Conservation (phyloP, 169 alveolate genomes). For the Eimeria necatrix region DNA sequence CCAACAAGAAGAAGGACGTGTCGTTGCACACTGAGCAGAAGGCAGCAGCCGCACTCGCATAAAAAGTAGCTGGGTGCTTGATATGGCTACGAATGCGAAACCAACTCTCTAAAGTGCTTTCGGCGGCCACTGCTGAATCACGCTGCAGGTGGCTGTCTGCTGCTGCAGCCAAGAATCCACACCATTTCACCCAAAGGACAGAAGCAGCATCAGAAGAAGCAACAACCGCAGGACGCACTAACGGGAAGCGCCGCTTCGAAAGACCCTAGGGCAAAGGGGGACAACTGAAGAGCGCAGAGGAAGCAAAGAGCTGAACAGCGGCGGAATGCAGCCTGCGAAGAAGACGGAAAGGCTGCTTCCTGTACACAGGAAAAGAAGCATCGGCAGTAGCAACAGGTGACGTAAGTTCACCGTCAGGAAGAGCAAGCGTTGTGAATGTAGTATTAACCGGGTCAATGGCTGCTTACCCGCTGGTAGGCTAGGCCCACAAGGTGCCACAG, state of each 20-base stretch:
- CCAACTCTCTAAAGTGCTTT: not conserved
- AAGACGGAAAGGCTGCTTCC: slow-evolving; percentile 37
- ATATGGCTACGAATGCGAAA: not conserved
- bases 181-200: not conserved
- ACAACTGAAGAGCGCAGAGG: slow-evolving; percentile 33
- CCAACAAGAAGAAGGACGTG: slow-evolving; percentile 19
- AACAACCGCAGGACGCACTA: slow-evolving; percentile 24
- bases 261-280: slow-evolving; percentile 21
- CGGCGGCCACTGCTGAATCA: not conserved
- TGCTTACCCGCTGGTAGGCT: slow-evolving; percentile 8
- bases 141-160: not conserved
- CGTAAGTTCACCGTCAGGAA: not conserved
- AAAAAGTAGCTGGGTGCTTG: not conserved
- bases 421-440: not conserved
- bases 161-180: not conserved
- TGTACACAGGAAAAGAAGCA: slow-evolving; percentile 7
- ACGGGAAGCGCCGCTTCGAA: slow-evolving; percentile 35
- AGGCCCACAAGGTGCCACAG: slow-evolving; percentile 62
- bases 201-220: slow-evolving; percentile 41
- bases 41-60: slow-evolving; percentile 5
- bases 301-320: slow-evolving; percentile 47
- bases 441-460: not conserved
- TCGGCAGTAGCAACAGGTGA: not conserved
- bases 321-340: slow-evolving; percentile 39
- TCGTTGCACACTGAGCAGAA: slow-evolving; percentile 35